Evolutionary conservation across 2,329 filamentous ascomycete genomes (phyloP), one percentile per base, ranked within the genome.

Genomic region (Fusarium domesticum): DNA sequence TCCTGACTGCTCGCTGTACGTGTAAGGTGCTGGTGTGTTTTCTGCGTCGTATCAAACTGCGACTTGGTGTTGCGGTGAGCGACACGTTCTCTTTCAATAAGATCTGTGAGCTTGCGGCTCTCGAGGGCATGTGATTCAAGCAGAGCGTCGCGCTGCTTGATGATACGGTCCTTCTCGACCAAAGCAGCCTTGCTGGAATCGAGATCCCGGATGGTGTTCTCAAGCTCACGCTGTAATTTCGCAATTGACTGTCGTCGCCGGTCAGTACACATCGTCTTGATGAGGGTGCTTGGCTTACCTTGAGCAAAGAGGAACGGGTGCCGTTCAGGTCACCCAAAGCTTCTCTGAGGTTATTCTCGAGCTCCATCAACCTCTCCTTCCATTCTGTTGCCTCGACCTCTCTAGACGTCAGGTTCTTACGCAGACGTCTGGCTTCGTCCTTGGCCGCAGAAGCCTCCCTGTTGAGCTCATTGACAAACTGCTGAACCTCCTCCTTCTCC

Each of bases 401-500:
- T 42, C 89, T 84, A 37, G 83, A 84, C 11, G 85, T 87, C 36
- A 97, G 74, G 57, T 74, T 89, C 75, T 95, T 93, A 61, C 89
- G 85, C 54, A 97, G 73, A 60, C 81, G 82, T 52, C 90, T 80
- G 18, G 84, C 80, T 62, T 97, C 93, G 51, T 97, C 93, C 70
- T 93, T 95, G 51, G 89, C 83, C 19, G 78, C 76, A 5, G 85
- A 85, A 18, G 84, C 80, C 66, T 97, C 91, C 32, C 83, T 78
- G 64, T 96, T 97, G 54, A 97, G 84, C 53, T 96, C 89, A 61
- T 95, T 92, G 62, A 97, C 83, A 52, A 95, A 82, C 66, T 92
- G 87, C 70, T 97, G 91, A 39, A 95, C 87, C 63, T 97, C 92
- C 63, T 95, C 87, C 72, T 97, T 96, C 70, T 96, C 91, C 60